Conservation (phyloP, 106 monocot genomes). For the Agapanthus africanus region DNA sequence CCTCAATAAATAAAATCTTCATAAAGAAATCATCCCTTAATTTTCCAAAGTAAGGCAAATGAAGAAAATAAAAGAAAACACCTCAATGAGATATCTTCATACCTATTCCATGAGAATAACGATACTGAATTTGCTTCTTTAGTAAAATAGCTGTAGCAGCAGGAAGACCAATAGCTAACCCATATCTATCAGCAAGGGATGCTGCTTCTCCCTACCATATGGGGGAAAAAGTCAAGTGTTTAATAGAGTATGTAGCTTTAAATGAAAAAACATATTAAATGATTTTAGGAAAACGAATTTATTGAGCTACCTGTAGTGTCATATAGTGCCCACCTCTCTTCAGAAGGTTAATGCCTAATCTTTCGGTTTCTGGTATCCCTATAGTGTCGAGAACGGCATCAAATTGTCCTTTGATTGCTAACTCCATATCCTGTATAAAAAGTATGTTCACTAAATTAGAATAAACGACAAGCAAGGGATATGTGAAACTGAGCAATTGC, state of each 20-base stretch:
- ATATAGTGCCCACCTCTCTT: constrained; percentile 84
- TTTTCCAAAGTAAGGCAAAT: too few relatives aligned
- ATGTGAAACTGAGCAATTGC: not conserved
- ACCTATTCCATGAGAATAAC: constrained; percentile 98
- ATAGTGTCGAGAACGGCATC: constrained; percentile 95
- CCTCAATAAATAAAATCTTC: too few relatives aligned
- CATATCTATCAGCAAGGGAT: constrained; percentile 66
- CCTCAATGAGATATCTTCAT: too few relatives aligned
- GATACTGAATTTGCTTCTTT: constrained; percentile 83
- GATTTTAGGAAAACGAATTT: not conserved
- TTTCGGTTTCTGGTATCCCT: constrained; percentile 81
- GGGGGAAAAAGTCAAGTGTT: not conserved
- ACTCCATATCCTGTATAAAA: constrained; percentile 59
- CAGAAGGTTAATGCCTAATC: constrained; percentile 72
- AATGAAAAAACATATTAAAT: too few relatives aligned
- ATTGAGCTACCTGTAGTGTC: constrained; percentile 70
- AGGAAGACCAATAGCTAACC: constrained; percentile 59
- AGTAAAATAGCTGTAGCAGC: constrained; percentile 72
- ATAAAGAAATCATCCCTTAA: too few relatives aligned
- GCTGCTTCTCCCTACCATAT: constrained; percentile 71
- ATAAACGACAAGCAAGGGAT: not conserved
- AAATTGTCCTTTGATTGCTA: constrained; percentile 68
- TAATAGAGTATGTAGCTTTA: too few relatives aligned
- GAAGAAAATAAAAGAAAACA: too few relatives aligned
- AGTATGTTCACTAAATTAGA: not conserved